Evolutionary conservation across 768 basidiomycete genomes (phyloP).

Genomic region (Amanita molliuscula): DNA sequence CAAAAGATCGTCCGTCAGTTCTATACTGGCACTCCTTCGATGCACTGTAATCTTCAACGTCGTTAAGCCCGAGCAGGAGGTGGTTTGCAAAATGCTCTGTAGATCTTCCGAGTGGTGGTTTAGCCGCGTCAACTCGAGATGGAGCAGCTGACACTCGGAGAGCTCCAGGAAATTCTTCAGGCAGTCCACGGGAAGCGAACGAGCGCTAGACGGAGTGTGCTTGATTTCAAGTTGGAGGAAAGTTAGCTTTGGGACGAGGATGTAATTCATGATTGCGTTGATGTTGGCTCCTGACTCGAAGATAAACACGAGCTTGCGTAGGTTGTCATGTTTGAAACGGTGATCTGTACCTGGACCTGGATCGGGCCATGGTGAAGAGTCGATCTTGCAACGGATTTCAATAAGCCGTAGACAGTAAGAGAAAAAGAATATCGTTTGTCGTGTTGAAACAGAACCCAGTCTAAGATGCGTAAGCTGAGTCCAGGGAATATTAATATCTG

Average conservation of each 20-base stretch:
- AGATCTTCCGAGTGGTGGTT: neutral
- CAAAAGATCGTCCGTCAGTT: neutral
- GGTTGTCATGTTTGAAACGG: neutral
- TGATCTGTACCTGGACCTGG: too few relatives aligned
- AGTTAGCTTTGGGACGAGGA: neutral
- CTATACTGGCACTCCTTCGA: neutral
- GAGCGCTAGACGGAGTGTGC: neutral
- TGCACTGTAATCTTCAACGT: neutral
- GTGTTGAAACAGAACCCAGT: neutral
- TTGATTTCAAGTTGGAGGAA: neutral
- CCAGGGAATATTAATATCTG: neutral
- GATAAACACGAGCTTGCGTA: neutral
- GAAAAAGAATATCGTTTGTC: neutral
- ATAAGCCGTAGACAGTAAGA: neutral
- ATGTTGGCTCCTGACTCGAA: neutral
- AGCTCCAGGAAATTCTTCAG: neutral
- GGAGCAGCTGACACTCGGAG: neutral
- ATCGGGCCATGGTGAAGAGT: neutral
- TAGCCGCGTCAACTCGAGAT: neutral
- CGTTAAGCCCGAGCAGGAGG: neutral
- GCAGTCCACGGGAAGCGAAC: neutral
- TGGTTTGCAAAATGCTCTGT: neutral
- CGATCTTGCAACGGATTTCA: neutral
- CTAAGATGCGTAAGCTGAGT: neutral
- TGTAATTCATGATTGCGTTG: neutral